Base-by-base conservation (phyloP, 1,284 basidiomycete genomes). In the Porogramme epimiltina region DNA sequence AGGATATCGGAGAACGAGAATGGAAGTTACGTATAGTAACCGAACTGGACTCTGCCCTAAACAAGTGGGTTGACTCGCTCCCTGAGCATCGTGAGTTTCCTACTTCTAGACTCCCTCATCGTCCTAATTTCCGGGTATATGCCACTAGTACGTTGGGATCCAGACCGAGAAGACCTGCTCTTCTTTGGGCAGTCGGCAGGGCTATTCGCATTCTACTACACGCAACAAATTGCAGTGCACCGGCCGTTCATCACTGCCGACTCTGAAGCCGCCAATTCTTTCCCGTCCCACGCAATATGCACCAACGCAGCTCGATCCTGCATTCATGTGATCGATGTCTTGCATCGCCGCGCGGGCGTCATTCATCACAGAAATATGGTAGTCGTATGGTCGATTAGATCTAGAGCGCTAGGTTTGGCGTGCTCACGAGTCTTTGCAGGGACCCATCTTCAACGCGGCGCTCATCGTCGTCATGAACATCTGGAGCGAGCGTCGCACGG, bases 211-310 rank as follows among this genome's bases (percentile, higher is more conserved):
- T 71, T 74, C 10, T 92, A 89, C 66, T 91, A 92, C 64, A 76
- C 85, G 53, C 72, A 86, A 16, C 87, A 88, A 60, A 91, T 93
- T 61, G 75, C 87, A 36, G 84, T 91, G 33, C 91, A 93, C 42
- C 74, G 81, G 2, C 81, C 81, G 0, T 84, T 84, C 67, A 83
- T 84, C 50, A 80, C 80, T 0, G 74, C 75, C 0, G 73, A 70
- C 10, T 66, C 66, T 34, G 72, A 73, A 46, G 68, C 71, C 0
- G 70, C 72, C 1, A 66, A 70, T 0, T 61, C 75, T 5, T 67
- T 77, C 61, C 81, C 82, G 0, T 83, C 81, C 1, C 71, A 84
- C 4, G 78, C 81, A 1, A 82, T 85, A 46, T 85, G 82, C 68
- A 79, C 78, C 40, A 83, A 81, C 47, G 82, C 82, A 3, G 79